Evolutionary conservation across 805 yeast genomes (phyloP), one percentile per base, ranked within the genome.

Genomic region (Candida coquimbonensis): DNA sequence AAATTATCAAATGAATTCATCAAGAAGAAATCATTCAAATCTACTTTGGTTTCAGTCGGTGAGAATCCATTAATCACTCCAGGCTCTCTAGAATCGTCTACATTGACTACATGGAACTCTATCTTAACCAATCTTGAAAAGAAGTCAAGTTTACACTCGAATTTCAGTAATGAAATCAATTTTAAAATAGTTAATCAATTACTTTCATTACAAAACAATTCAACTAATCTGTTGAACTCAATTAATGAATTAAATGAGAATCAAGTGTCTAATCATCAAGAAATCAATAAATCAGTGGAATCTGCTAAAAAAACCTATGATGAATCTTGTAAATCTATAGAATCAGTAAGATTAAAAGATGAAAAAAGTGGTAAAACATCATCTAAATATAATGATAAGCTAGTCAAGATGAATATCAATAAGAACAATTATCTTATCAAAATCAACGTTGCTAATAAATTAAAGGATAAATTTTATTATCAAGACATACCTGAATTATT

Each of bases 401-500:
- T 84, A 57, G 59, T 67, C 5, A 93, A 84, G 33, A 93, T 93
- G 99, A 85, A 89, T 63, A 74, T 75, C 46, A 80, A 83, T n/a
- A 93, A 93, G 63, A 91, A 91, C 65, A 74, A 75, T 29, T 93
- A 93, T 63, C 66, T 93, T 53, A 76, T 93, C 47, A 79, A 79
- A 53, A 82, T 93, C 60, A 85, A 80, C 56, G 78, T 87, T 26
- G 93, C 96, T 44, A 93, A 93, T 65, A 74, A 98, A 49, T 68
- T 90, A 48, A 93, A 93, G 66, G 98, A 91, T 64, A 93, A 93
- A 64, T 89, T 80, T 66, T 90, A 73, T 63, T 89, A 84, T 60
- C 97, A 91, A 66, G 98, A 93, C 63, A 68, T 89, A 25, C 99
- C 99, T 0, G 96, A 90, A 63, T 65, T 87, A 36, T 70, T 93